These are phyloP conservation scores for Ascosphaera pollenicola DNA, from an alignment of 2,329 filamentous ascomycete genomes.

Conservation along the genomic window DNA sequence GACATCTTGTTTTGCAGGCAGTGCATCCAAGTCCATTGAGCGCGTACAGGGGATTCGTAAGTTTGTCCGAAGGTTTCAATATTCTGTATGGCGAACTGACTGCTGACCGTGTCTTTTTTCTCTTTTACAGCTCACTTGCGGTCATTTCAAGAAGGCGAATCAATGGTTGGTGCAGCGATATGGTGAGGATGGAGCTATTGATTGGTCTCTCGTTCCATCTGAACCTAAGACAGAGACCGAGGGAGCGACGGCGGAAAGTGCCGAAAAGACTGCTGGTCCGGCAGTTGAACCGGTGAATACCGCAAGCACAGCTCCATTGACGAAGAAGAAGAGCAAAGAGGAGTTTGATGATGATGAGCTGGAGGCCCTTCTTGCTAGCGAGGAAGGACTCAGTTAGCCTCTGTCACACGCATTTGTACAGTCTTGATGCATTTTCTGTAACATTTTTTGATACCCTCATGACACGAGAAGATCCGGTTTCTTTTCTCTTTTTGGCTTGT, in stretches of 20 bases:
- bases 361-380: conserved; percentile 1
- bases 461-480: too few relatives aligned
- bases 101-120: neutral
- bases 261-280: conserved; percentile 1
- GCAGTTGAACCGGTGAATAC: conserved; percentile 2
- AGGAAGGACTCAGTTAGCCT: neutral
- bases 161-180: conserved; percentile 58
- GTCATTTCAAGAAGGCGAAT: conserved; percentile 27
- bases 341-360: conserved; percentile 3
- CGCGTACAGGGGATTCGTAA: conserved; percentile 54
- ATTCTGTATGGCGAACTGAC: neutral
- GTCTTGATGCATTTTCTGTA: too few relatives aligned
- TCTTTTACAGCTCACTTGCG: conserved; percentile 22
- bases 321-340: neutral
- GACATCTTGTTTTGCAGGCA: conserved; percentile 63
- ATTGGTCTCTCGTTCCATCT: conserved; percentile 47
- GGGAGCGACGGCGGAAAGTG: conserved; percentile 2
- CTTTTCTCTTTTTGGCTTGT: too few relatives aligned
- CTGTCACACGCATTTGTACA: too few relatives aligned
- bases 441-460: too few relatives aligned
- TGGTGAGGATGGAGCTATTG: conserved; percentile 56
- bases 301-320: conserved; percentile 2
- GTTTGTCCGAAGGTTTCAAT: too few relatives aligned
- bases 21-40: conserved; percentile 90
- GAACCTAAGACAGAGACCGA: conserved; percentile 5